These are phyloP conservation scores for Tuber brumale DNA, from an alignment of 495 filamentous ascomycete genomes.

Conservation along the genomic window DNA sequence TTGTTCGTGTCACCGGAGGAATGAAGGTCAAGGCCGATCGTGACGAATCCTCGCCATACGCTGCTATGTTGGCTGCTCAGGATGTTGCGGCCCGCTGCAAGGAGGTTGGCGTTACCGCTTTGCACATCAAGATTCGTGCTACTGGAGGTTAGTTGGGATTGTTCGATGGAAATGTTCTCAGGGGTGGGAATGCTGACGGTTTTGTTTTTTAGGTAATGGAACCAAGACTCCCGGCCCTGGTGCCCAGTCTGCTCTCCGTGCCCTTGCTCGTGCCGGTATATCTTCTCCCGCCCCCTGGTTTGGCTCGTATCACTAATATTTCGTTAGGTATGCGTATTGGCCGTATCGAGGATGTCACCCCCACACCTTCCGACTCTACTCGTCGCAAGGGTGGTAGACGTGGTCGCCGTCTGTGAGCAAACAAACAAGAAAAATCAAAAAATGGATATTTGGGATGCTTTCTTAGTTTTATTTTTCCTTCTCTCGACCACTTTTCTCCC, in stretches of 20 bases:
- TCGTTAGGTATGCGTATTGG: constrained; percentile 88
- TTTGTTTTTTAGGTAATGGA: constrained; percentile 66
- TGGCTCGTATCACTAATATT: not conserved
- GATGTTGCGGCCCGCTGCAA: constrained; percentile 94
- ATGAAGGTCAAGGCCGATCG: constrained; percentile 99
- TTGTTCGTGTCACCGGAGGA: constrained; percentile 96
- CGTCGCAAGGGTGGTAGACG: constrained; percentile 99
- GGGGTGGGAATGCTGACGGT: constrained; percentile 17
- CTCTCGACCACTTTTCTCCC: constrained; percentile 8
- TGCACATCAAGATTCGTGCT: constrained; percentile 99
- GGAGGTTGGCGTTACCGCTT: constrained; percentile 96
- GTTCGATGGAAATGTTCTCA: not conserved
- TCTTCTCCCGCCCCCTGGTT: not conserved
- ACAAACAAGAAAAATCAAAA: constrained; percentile 23
- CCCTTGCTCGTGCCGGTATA: constrained; percentile 71
- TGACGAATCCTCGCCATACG: constrained; percentile 99
- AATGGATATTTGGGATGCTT: constrained; percentile 16
- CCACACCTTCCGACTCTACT: constrained; percentile 96
- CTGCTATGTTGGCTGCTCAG: constrained; percentile 99
- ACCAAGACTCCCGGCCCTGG: constrained; percentile 99
- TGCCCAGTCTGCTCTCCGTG: constrained; percentile 97
- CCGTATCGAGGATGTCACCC: constrained; percentile 98
- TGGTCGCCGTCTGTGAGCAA: constrained; percentile 90
- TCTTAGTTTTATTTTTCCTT: constrained; percentile 10
- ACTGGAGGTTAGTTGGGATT: constrained; percentile 67